These are phyloP conservation scores for Phalaenopsis hybrid DNA, from an alignment of 116 monocot species.

Conservation along the genomic window DNA sequence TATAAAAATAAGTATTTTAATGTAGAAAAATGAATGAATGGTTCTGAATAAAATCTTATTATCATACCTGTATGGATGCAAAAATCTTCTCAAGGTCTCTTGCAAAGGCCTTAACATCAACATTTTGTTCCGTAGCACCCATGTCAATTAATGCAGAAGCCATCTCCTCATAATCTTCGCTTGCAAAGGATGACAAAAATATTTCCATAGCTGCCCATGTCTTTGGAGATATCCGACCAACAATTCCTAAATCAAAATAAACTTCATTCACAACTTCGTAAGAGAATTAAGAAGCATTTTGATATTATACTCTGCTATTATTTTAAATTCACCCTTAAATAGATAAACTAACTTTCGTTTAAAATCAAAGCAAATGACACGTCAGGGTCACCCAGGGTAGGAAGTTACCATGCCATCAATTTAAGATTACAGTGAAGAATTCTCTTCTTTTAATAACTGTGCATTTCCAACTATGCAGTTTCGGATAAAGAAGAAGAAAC, in stretches of 20 bases:
- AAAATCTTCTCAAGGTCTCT: conserved; percentile 87
- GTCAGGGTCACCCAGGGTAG: too few species aligned
- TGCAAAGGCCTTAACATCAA: conserved; percentile 75
- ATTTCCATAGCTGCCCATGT: conserved; percentile 98
- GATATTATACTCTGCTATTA: not conserved
- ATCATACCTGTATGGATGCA: conserved; percentile 71
- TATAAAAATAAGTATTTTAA: not conserved
- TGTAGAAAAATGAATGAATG: not conserved
- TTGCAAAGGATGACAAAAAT: conserved; percentile 85
- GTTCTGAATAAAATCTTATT: not conserved
- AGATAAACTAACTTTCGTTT: not conserved
- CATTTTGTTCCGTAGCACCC: conserved; percentile 80
- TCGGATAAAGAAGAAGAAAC: too few species aligned
- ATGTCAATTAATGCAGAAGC: conserved; percentile 74
- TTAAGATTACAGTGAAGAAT: too few species aligned
- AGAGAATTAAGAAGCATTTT: not conserved
- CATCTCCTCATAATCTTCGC: conserved; percentile 74
- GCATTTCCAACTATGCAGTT: too few species aligned
- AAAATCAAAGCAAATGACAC: not conserved
- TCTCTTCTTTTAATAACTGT: too few species aligned
- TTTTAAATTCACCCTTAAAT: not conserved
- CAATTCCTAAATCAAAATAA: conserved; percentile 61
- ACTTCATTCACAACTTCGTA: conserved; percentile 1
- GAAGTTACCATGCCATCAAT: too few species aligned
- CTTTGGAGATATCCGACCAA: conserved; percentile 82